Evolutionary conservation across 1,284 basidiomycete genomes (phyloP).

Genomic region (Microbotryum scabiosae): DNA sequence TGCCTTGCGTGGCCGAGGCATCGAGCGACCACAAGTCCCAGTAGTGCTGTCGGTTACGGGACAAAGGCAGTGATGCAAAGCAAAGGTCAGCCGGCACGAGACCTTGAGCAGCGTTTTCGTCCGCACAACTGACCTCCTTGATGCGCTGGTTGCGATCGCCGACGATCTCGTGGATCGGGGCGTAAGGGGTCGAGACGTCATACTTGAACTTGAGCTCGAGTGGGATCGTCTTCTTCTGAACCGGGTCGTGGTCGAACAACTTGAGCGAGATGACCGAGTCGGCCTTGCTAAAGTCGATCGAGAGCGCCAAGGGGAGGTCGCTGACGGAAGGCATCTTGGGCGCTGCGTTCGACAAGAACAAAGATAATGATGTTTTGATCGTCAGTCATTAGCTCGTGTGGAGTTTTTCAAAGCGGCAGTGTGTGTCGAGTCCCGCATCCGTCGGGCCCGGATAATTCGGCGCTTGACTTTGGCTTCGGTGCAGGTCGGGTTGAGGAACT

Average conservation of each 20-base stretch:
- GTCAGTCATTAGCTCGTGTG: not conserved
- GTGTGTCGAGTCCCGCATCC: no score
- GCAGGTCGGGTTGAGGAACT: no score
- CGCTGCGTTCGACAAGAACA: not conserved
- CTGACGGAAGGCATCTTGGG: constrained; percentile 4
- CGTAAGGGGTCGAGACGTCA: constrained; percentile 77
- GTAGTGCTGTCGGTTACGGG: constrained; percentile 41
- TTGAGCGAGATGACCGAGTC: constrained; percentile 61
- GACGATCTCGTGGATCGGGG: constrained; percentile 86
- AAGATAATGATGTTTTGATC: not conserved
- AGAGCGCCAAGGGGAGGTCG: constrained; percentile 29
- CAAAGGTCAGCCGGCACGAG: constrained; percentile 8
- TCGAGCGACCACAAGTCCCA: constrained; percentile 96
- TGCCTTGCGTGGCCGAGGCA: constrained; percentile 31
- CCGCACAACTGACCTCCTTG: constrained; percentile 49
- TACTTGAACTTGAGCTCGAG: constrained; percentile 77
- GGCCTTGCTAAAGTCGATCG: constrained; percentile 51
- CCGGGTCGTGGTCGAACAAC: constrained; percentile 55
- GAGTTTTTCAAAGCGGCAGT: no score
- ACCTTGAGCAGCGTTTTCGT: constrained; percentile 50
- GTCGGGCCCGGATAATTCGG: no score
- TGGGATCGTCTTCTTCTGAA: constrained; percentile 61
- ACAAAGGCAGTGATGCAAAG: not conserved
- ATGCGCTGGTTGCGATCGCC: constrained; percentile 80
- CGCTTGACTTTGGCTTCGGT: no score